Conservation (phyloP, 2,329 filamentous ascomycete species). For the Stachybotrys echinatus region DNA sequence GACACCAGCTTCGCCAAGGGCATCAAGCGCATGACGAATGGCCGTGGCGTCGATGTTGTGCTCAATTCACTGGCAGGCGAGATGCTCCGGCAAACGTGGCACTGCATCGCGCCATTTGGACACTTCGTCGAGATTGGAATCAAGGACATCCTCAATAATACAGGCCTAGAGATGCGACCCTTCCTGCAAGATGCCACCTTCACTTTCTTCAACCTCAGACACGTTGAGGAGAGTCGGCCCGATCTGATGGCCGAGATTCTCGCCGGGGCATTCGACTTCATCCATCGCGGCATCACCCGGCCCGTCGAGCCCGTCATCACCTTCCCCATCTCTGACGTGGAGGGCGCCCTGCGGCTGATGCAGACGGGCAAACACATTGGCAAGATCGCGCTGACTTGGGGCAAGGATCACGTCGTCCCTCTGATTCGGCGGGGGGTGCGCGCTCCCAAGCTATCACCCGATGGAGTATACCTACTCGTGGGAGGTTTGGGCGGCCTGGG, state of each 20-base stretch:
- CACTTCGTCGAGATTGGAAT: conserved; percentile 14
- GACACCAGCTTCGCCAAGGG: conserved; percentile 19
- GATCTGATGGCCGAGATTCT: not conserved
- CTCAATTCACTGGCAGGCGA: conserved; percentile 25
- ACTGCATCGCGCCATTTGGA: conserved; percentile 27
- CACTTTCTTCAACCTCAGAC: not conserved
- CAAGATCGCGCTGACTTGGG: conserved; percentile 30
- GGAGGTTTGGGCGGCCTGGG: not conserved
- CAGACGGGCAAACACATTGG: conserved; percentile 32
- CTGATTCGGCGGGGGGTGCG: no score
- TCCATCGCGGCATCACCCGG: conserved; percentile 3
- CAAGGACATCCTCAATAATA: not conserved
- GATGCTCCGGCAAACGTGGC: conserved; percentile 20
- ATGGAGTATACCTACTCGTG: not conserved
- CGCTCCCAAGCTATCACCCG: not conserved
- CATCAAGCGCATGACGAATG: conserved; percentile 15
- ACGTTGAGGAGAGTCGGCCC: not conserved
- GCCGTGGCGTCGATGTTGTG: conserved; percentile 26
- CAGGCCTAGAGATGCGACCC: not conserved
- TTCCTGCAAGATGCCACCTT: not conserved
- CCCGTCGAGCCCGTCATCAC: conserved; percentile 5
- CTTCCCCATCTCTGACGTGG: conserved; percentile 22
- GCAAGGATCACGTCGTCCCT: conserved; percentile 3
- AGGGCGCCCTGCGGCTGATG: conserved; percentile 32
- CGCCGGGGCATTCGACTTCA: conserved; percentile 1